Conservation (phyloP, 2,329 filamentous ascomycete genomes). For the Epichloe aotearoae region DNA sequence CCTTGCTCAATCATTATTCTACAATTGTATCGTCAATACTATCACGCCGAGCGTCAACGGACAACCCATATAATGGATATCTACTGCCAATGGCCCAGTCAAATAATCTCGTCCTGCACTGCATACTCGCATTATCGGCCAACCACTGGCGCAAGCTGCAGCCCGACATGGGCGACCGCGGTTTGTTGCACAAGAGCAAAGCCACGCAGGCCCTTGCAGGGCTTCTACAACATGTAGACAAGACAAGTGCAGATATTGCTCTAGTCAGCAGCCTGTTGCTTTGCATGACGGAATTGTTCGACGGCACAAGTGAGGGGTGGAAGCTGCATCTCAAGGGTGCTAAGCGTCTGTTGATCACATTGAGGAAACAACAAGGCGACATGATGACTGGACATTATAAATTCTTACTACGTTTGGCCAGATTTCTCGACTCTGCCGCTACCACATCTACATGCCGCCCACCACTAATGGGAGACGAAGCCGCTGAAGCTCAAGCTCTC, state of each 20-base stretch:
- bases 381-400: conserved; percentile 24
- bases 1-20: conserved; percentile 21
- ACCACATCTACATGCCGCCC: conserved; percentile 22
- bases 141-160: conserved; percentile 23
- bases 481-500: conserved; percentile 14
- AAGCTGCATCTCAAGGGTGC: conserved; percentile 29
- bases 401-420: conserved; percentile 21
- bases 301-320: conserved; percentile 27
- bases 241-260: conserved; percentile 19
- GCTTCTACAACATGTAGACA: conserved; percentile 22
- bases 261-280: conserved; percentile 27
- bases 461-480: conserved; percentile 20
- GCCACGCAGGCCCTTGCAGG: conserved; percentile 18
- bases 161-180: conserved; percentile 16
- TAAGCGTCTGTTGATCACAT: conserved; percentile 22
- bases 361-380: conserved; percentile 18
- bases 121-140: conserved; percentile 19
- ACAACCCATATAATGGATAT: conserved; percentile 20
- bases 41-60: conserved; percentile 14
- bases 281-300: conserved; percentile 29
- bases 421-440: conserved; percentile 21
- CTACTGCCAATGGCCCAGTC: conserved; percentile 20
- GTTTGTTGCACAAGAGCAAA: conserved; percentile 19
- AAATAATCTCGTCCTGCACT: conserved; percentile 20
- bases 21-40: conserved; percentile 21